Evolutionary conservation across 2,329 filamentous ascomycete genomes (phyloP).

Genomic region (Sporothrix curviconia): DNA sequence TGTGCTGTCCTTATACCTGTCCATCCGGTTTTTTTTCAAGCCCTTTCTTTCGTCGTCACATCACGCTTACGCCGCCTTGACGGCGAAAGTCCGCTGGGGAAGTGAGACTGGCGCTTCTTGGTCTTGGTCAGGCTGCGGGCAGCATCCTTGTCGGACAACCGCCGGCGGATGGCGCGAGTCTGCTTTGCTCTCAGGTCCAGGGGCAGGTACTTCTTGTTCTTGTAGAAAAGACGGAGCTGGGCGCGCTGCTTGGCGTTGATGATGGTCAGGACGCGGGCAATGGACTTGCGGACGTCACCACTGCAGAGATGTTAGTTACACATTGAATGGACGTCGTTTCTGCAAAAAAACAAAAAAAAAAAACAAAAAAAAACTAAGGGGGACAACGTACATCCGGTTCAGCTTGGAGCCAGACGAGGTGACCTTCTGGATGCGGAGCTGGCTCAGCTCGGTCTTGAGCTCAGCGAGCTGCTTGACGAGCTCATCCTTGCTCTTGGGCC

Average conservation of each 20-base stretch:
- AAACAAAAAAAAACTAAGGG: not conserved
- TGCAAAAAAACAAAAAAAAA: not conserved
- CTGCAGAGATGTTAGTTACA: constrained; percentile 47
- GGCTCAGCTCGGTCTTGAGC: constrained; percentile 92
- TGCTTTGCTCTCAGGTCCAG: constrained; percentile 98
- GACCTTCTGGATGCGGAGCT: constrained; percentile 98
- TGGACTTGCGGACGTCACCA: constrained; percentile 98
- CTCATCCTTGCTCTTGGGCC: constrained; percentile 99
- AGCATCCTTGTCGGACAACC: constrained; percentile 87
- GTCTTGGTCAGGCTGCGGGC: constrained; percentile 82
- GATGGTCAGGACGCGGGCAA: constrained; percentile 96
- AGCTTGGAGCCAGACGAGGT: constrained; percentile 91
- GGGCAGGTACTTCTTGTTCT: constrained; percentile 98
- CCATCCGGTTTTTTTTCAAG: no score
- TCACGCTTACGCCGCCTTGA: constrained; percentile 60
- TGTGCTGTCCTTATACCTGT: not conserved
- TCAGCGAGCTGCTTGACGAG: constrained; percentile 91
- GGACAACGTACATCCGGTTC: constrained; percentile 77
- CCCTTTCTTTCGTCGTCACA: no score
- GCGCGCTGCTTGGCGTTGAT: constrained; percentile 99
- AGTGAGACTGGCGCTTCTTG: constrained; percentile 92
- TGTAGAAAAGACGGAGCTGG: constrained; percentile 98
- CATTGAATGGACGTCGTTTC: no score
- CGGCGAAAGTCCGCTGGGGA: constrained; percentile 97
- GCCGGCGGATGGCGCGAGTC: constrained; percentile 95